Conservation (phyloP, 1,284 basidiomycete species). For the Acaromyces ingoldii region DNA sequence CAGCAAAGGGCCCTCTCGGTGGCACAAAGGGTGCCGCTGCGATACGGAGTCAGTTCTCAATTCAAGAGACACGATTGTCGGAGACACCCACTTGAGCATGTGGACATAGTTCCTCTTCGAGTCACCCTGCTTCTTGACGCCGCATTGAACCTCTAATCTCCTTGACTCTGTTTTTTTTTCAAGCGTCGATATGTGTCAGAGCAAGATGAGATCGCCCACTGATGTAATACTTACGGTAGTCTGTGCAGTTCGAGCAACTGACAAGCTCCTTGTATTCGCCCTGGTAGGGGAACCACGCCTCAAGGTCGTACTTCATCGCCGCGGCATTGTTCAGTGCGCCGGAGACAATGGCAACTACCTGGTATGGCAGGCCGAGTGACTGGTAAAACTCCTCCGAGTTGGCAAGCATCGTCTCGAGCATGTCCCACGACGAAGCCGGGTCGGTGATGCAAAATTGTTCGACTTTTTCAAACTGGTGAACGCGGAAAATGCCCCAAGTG, state of each 20-base stretch:
- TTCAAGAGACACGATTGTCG: neutral
- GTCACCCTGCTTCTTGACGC: conserved; percentile 49
- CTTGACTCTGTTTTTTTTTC: conserved; percentile 42
- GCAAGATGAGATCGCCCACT: neutral
- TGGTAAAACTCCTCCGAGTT: conserved; percentile 94
- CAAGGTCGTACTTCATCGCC: conserved; percentile 92
- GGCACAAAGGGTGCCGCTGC: conserved; percentile 94
- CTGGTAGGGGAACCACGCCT: conserved; percentile 99
- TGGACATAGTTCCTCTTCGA: conserved; percentile 49
- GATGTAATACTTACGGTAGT: conserved; percentile 45
- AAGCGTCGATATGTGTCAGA: neutral
- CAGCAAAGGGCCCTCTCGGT: conserved; percentile 95
- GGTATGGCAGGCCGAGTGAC: conserved; percentile 83
- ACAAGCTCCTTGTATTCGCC: conserved; percentile 81
- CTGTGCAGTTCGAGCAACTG: conserved; percentile 55
- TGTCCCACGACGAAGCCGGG: conserved; percentile 77
- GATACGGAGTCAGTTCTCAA: conserved; percentile 54
- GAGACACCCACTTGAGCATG: conserved; percentile 37
- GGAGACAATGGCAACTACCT: conserved; percentile 90
- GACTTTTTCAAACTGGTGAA: conserved; percentile 99
- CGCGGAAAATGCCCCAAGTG: conserved; percentile 99
- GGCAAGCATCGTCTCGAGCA: conserved; percentile 84
- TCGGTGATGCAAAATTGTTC: conserved; percentile 93
- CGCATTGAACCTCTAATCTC: conserved; percentile 44
- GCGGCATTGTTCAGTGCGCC: conserved; percentile 95